A percentile compares a stretch with the other conserved stretches of the same genome.
phyloP scores from a whole-genome alignment of 768 basidiomycete species.

The Porpolomopsis calyptriformis region DNA sequence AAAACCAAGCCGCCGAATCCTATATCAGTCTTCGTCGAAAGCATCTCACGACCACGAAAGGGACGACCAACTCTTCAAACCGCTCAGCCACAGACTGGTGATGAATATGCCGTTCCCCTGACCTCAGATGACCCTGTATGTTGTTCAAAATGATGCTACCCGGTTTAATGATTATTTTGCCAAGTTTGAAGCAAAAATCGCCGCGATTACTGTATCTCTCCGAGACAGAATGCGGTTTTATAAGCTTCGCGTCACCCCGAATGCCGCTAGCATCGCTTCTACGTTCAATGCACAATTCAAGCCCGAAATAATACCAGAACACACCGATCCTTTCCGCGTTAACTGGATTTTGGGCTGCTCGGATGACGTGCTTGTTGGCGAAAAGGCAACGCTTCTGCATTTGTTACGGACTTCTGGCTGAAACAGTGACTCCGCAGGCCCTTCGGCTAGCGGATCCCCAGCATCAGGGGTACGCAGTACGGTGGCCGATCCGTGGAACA shows the following conservation, averaged over 20 bases:
- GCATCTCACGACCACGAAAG: conserved; percentile 46
- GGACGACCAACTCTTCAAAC: conserved; percentile 14
- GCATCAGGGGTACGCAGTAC: conserved; percentile 55
- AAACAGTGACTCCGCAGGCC: conserved; percentile 37
- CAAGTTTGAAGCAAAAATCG: conserved; percentile 70
- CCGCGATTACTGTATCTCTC: conserved; percentile 58
- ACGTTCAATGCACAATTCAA: conserved; percentile 77
- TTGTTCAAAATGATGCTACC: conserved; percentile 6
- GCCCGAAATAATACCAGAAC: conserved; percentile 76
- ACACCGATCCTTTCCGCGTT: conserved; percentile 71
- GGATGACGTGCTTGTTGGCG: conserved; percentile 52
- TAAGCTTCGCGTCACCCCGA: conserved; percentile 65
- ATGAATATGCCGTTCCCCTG: conserved; percentile 39
- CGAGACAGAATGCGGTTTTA: conserved; percentile 82
- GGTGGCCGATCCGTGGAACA: conserved; percentile 75
- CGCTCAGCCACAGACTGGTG: conserved; percentile 25
- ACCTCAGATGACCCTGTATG: conserved; percentile 57
- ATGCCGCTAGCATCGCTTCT: conserved; percentile 58
- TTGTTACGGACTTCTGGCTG: conserved; percentile 1
- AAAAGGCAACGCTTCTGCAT: conserved; percentile 36
- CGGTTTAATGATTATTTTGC: background rate
- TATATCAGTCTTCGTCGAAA: conserved; percentile 33
- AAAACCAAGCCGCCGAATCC: conserved; percentile 40
- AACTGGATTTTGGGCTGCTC: conserved; percentile 66
- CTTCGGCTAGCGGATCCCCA: conserved; percentile 61